Evolutionary conservation across 805 yeast genomes (phyloP).

Genomic region (Candida alai): DNA sequence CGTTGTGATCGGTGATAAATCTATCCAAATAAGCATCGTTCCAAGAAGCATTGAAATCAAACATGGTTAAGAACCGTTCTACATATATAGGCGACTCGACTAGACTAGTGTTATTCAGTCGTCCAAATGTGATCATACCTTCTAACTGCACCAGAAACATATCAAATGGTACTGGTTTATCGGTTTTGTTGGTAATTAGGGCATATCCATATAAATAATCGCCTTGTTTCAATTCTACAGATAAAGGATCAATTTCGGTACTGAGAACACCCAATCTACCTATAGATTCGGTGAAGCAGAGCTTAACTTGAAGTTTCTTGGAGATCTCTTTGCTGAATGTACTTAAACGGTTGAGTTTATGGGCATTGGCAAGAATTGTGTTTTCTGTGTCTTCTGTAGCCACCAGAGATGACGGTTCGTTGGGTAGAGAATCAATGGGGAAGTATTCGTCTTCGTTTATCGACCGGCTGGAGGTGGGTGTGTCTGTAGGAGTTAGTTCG

Average conservation of each 20-base stretch:
- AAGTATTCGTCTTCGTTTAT: background rate
- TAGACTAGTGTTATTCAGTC: slow-evolving; percentile 25
- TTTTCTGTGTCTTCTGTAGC: too few species aligned
- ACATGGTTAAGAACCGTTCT: slow-evolving; percentile 40
- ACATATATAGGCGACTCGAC: slow-evolving; percentile 24
- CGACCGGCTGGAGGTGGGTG: slow-evolving; percentile 15
- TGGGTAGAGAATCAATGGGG: slow-evolving; percentile 12
- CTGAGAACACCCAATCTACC: slow-evolving; percentile 39
- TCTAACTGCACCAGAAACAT: slow-evolving; percentile 44
- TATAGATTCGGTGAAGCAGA: slow-evolving; percentile 34
- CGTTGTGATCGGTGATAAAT: slow-evolving; percentile 34
- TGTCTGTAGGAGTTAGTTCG: slow-evolving; percentile 21
- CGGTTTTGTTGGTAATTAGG: slow-evolving; percentile 29
- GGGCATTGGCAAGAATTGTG: slow-evolving; percentile 41
- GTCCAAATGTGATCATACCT: slow-evolving; percentile 28
- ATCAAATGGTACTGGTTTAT: slow-evolving; percentile 35
- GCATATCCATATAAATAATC: slow-evolving; percentile 43
- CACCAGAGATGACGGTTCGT: slow-evolving; percentile 30
- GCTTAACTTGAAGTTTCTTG: slow-evolving; percentile 26
- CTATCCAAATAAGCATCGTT: slow-evolving; percentile 41
- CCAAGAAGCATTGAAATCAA: slow-evolving; percentile 44
- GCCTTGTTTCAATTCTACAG: slow-evolving; percentile 35
- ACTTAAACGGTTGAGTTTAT: slow-evolving; percentile 32
- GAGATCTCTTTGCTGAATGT: slow-evolving; percentile 21
- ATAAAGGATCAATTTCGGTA: slow-evolving; percentile 28